Evolutionary conservation across 345 rosid genomes (phyloP).

Genomic region (Angophora floribunda): DNA sequence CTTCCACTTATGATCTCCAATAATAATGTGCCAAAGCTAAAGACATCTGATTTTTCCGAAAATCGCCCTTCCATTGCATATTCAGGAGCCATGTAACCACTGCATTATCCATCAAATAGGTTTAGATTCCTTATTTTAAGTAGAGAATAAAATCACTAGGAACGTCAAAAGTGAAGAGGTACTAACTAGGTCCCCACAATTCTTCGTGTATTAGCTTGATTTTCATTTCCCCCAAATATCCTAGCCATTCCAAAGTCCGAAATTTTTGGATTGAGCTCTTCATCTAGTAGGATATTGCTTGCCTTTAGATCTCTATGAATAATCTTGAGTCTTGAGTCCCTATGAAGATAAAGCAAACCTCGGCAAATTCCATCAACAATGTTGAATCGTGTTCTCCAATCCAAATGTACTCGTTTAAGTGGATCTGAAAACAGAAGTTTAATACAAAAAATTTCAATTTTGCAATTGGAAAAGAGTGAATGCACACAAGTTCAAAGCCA

Average conservation of each 20-base stretch:
- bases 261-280: slow-evolving; percentile 34
- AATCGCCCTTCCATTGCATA: slow-evolving; percentile 33
- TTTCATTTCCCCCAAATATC: slow-evolving; percentile 18
- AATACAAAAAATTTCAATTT: background rate
- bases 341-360: slow-evolving; percentile 40
- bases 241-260: slow-evolving; percentile 51
- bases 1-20: slow-evolving; percentile 38
- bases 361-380: slow-evolving; percentile 40
- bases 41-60: slow-evolving; percentile 34
- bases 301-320: slow-evolving; percentile 41
- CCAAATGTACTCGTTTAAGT: slow-evolving; percentile 4
- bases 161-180: background rate
- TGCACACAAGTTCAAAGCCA: background rate
- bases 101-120: background rate
- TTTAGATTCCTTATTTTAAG: background rate
- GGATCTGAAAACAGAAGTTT: slow-evolving; percentile 19
- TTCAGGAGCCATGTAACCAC: slow-evolving; percentile 44
- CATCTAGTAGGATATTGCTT: slow-evolving; percentile 41
- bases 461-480: background rate
- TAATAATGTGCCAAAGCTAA: slow-evolving; percentile 31
- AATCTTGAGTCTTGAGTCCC: slow-evolving; percentile 43
- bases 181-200: slow-evolving; percentile 48
- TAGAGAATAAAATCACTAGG: background rate
- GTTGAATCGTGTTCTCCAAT: slow-evolving; percentile 27
- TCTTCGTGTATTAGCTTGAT: slow-evolving; percentile 29